Base-by-base conservation (phyloP, 768 basidiomycete genomes). In the Fomitopsis serialis region DNA sequence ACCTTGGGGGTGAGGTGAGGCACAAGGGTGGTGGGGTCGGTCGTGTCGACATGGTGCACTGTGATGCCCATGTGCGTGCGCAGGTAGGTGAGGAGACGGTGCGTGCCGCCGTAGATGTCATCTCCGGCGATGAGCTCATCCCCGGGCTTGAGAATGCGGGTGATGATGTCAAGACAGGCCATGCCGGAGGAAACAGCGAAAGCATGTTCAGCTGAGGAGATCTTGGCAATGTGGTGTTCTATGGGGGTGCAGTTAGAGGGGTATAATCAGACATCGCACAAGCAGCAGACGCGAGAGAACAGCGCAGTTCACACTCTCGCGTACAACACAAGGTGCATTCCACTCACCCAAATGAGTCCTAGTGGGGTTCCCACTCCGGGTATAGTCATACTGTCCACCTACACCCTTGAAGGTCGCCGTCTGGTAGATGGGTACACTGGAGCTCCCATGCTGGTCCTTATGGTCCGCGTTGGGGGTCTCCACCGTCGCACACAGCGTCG, bases 201-300 rank as follows among this genome's bases (percentile, higher is more conserved):
- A 0, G 92, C 92, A 78, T 96, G 85, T 4, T 76, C 75, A 6
- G 95, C 93, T 25, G 89, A 91, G 32, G 95, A 97, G 63, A 99
- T 93, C 75, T 98, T 93, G 54, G 96, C 96, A 45, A 99, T 79
- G 67, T 98, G 97, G 60, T 98, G 92, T 68, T 98, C 97, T 98
- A 40, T 27, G 34, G 44, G 12, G 36, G 42, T 17, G 12, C n/a
- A 24, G 44, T 27, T 45, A 45, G 42, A 43, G 21, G 21, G 9
- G 21, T 23, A 23, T 8, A 21, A 27, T 23, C 21, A 23, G 22
- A 10, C 22, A 19, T 45, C 19, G 13, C 5, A 48, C 24, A 3
- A 21, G 32, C 22, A 23, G 32, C 15, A n/a, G 21, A 23, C 19
- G 46, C 12, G n/a, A 29, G 46, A 36, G 21, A 19, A 19, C 22